Conservation (phyloP, 768 basidiomycete genomes). For the Lanmaoa pseudosensibilis region DNA sequence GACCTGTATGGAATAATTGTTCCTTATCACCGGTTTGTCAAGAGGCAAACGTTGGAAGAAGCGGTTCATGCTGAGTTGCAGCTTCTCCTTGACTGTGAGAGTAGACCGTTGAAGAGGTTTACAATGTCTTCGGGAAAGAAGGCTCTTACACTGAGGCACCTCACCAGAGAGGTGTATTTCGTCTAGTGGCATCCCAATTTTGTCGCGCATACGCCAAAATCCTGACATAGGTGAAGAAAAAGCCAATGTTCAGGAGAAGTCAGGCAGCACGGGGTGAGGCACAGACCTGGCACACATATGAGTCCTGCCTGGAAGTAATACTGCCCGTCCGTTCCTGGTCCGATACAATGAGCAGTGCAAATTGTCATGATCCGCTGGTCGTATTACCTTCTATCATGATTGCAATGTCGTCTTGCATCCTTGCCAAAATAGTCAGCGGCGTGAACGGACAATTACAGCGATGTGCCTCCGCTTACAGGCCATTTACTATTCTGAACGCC, state of each 20-base stretch:
- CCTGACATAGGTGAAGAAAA: conserved; percentile 40
- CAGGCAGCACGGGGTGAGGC: not conserved
- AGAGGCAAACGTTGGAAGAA: conserved; percentile 69
- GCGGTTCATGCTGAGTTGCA: conserved; percentile 63
- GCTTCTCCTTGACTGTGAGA: conserved; percentile 56
- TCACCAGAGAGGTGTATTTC: conserved; percentile 65
- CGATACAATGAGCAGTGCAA: not conserved
- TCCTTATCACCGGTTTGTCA: conserved; percentile 70
- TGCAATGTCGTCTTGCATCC: conserved; percentile 59
- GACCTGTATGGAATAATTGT: conserved; percentile 60
- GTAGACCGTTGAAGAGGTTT: not conserved
- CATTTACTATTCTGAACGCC: conserved; percentile 61
- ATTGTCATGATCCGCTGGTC: not conserved
- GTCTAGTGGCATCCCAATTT: conserved; percentile 70
- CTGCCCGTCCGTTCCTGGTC: conserved; percentile 58
- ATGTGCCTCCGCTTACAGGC: conserved; percentile 48
- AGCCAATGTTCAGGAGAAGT: not conserved
- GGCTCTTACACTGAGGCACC: conserved; percentile 68
- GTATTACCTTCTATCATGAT: conserved; percentile 58
- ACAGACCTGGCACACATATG: conserved; percentile 62
- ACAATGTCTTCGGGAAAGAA: not conserved
- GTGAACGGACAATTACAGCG: not conserved
- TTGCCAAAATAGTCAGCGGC: conserved; percentile 17
- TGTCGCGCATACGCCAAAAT: conserved; percentile 78
- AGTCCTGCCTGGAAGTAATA: conserved; percentile 80